phyloP scores from a whole-genome alignment of 2,329 filamentous ascomycete genomes.

The Xenoacremonium recifei region DNA sequence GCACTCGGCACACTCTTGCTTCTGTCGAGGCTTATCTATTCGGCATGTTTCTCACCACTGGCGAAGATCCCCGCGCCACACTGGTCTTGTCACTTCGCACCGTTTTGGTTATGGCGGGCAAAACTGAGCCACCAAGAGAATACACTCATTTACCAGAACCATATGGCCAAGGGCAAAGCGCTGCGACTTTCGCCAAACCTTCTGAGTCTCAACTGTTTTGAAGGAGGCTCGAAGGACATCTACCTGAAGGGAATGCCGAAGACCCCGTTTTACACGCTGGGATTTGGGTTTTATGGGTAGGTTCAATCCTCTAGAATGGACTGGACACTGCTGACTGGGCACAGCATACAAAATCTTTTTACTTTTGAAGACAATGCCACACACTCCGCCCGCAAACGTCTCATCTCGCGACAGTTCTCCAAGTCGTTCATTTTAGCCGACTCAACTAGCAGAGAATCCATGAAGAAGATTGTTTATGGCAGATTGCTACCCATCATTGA shows the following conservation, averaged over 20 bases:
- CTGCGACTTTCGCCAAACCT: conserved; percentile 3
- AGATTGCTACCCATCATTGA: conserved; percentile 5
- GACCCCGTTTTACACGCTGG: conserved; percentile 6
- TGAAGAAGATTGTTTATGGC: conserved; percentile 5
- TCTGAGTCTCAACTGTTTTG: conserved; percentile 6
- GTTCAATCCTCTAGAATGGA: too few relatives aligned
- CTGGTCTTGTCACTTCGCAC: conserved; percentile 10
- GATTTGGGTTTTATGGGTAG: conserved; percentile 9
- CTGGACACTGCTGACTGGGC: too few relatives aligned
- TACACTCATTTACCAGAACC: conserved; percentile 1
- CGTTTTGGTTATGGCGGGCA: conserved; percentile 10
- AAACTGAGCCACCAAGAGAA: conserved; percentile 7
- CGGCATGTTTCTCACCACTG: conserved; percentile 10
- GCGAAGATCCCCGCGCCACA: conserved; percentile 12
- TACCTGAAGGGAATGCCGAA: conserved; percentile 9
- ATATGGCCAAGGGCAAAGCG: conserved; percentile 3
- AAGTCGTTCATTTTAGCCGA: conserved; percentile 10
- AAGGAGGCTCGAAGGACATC: conserved; percentile 2
- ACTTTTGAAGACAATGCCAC: conserved; percentile 9
- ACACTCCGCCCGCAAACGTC: conserved; percentile 12
- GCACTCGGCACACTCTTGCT: too few relatives aligned
- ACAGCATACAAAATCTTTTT: conserved; percentile 8
- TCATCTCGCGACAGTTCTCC: conserved; percentile 11
- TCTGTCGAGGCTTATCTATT: too few relatives aligned
- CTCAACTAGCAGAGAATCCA: conserved; percentile 1